A percentile compares a stretch with the other conserved stretches of the same genome.
phyloP scores from a whole-genome alignment of 352 stramenopile genomes.

The Phytophthora fragariaefolia region DNA sequence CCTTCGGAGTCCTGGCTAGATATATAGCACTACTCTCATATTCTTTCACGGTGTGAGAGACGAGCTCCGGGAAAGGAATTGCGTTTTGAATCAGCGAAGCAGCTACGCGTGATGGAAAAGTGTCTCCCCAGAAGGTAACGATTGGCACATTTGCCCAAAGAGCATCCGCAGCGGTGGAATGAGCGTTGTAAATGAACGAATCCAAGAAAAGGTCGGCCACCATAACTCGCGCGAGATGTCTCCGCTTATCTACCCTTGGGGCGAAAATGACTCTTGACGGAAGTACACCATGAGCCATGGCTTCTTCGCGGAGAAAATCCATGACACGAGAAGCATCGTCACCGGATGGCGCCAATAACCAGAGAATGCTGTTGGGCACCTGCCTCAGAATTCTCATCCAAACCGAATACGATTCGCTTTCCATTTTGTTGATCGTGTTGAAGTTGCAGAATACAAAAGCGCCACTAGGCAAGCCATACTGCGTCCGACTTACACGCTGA shows the following conservation, averaged over 20 bases:
- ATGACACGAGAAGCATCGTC: conserved; percentile 24
- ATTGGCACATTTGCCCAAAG: conserved; percentile 91
- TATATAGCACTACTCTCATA: conserved; percentile 72
- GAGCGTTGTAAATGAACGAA: conserved; percentile 95
- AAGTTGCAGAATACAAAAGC: conserved; percentile 91
- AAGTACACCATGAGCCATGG: conserved; percentile 67
- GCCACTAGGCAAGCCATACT: conserved; percentile 40
- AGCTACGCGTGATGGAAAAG: conserved; percentile 78
- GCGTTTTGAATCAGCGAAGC: conserved; percentile 59
- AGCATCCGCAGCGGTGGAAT: conserved; percentile 93
- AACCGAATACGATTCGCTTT: conserved; percentile 82
- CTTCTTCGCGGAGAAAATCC: conserved; percentile 55
- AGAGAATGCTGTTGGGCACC: conserved; percentile 86
- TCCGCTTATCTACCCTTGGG: conserved; percentile 52
- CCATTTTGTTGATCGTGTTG: conserved; percentile 95
- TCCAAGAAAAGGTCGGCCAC: conserved; percentile 95
- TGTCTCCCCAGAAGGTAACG: conserved; percentile 84
- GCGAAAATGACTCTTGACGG: conserved; percentile 76
- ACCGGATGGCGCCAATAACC: conserved; percentile 70
- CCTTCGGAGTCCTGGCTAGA: conserved; percentile 35
- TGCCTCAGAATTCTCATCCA: conserved; percentile 92
- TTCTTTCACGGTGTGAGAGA: conserved; percentile 64
- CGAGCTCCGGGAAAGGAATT: conserved; percentile 40
- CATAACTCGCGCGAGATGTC: conserved; percentile 84
- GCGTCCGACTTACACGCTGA: conserved; percentile 21